phyloP scores from a whole-genome alignment of 306 rosid genomes.

The Dryas drummondii region DNA sequence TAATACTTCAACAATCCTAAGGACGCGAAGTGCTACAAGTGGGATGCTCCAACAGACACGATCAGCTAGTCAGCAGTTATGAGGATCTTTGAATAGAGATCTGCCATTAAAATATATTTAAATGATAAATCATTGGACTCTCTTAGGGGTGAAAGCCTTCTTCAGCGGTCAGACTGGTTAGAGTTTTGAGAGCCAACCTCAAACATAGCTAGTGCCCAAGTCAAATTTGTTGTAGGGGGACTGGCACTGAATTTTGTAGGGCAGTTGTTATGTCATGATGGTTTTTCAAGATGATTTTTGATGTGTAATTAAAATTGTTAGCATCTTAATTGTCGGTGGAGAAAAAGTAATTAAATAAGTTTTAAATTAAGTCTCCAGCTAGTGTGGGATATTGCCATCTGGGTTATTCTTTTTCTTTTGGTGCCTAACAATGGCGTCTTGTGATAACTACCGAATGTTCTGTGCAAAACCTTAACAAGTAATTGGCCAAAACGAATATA shows the following conservation, averaged over 20 bases:
- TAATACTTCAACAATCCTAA: constrained; percentile 42
- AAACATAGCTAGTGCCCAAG: constrained; percentile 38
- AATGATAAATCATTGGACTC: constrained; percentile 24
- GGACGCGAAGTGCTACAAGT: constrained; percentile 72
- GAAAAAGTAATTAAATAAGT: too few species aligned
- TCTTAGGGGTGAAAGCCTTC: constrained; percentile 14
- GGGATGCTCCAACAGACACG: constrained; percentile 57
- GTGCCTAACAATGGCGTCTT: too few species aligned
- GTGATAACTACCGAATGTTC: too few species aligned
- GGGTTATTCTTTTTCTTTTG: too few species aligned
- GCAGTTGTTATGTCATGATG: constrained; percentile 18
- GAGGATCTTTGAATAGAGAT: constrained; percentile 21
- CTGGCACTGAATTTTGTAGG: constrained; percentile 74
- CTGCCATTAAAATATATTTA: constrained; percentile 1
- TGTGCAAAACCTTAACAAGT: too few species aligned
- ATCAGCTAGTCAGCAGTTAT: constrained; percentile 28
- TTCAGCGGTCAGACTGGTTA: constrained; percentile 12
- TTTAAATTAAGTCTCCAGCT: too few species aligned
- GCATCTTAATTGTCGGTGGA: too few species aligned
- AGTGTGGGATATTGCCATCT: too few species aligned
- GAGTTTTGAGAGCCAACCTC: constrained; percentile 10
- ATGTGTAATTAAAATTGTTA: too few species aligned
- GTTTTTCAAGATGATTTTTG: constrained; percentile 25
- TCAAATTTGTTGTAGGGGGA: constrained; percentile 36
- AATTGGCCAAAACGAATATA: too few species aligned